These are phyloP conservation scores for Podosphaera xanthii DNA, from an alignment of 2,329 filamentous ascomycete species.

Conservation along the genomic window DNA sequence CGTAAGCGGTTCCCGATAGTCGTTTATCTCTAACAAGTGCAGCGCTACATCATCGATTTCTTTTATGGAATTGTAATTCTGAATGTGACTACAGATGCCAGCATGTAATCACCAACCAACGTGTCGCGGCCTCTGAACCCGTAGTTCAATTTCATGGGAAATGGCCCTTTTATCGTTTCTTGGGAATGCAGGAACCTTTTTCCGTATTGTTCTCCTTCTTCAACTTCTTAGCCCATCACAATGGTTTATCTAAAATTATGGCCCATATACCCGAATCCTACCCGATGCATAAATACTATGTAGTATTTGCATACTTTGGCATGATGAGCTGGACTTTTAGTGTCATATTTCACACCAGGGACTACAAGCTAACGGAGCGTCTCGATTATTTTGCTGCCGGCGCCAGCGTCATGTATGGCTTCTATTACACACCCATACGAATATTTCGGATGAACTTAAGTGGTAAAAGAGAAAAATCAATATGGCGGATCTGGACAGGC, in stretches of 20 bases:
- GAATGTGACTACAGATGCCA: constrained; percentile 99
- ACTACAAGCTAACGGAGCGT: constrained; percentile 71
- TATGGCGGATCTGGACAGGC: constrained; percentile 53
- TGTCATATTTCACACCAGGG: constrained; percentile 78
- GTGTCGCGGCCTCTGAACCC: constrained; percentile 39
- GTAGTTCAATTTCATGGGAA: constrained; percentile 93
- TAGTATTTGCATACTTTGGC: constrained; percentile 58
- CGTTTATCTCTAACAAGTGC: constrained; percentile 3
- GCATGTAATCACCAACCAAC: constrained; percentile 60
- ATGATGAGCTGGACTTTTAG: constrained; percentile 70
- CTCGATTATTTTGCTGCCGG: constrained; percentile 92
- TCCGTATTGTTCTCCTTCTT: constrained; percentile 81
- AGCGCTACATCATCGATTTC: constrained; percentile 68
- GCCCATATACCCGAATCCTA: constrained; percentile 49
- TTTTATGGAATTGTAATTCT: constrained; percentile 76
- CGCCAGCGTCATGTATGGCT: constrained; percentile 68
- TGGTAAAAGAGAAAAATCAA: constrained; percentile 16
- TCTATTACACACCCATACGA: constrained; percentile 66
- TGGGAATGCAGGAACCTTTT: constrained; percentile 88
- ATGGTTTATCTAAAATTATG: constrained; percentile 50
- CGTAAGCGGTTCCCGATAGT: constrained; percentile 7
- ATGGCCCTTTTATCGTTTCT: constrained; percentile 82
- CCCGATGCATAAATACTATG: constrained; percentile 58
- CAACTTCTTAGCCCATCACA: constrained; percentile 69
- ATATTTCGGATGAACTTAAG: constrained; percentile 57